Evolutionary conservation across 192 early-diverging fungal species (phyloP).

Genomic region (Phlyctochytrium arcticum): DNA sequence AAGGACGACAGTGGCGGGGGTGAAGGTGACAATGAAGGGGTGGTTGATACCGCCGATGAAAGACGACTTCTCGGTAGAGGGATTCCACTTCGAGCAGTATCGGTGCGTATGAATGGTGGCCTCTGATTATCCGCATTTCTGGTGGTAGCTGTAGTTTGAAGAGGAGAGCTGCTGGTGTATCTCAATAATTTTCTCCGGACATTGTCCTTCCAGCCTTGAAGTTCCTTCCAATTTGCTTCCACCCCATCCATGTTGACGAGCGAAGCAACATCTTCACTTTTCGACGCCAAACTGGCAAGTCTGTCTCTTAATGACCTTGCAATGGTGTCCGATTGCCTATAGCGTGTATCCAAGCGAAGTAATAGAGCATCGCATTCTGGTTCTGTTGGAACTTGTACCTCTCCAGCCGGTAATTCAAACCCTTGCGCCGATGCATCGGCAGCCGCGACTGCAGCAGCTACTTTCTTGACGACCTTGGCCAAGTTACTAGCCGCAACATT

Average conservation of each 20-base stretch:
- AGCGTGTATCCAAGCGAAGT: neutral
- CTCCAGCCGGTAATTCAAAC: constrained; percentile 8
- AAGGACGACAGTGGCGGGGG: neutral
- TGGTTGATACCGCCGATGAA: neutral
- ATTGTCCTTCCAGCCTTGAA: neutral
- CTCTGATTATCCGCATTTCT: too few species aligned
- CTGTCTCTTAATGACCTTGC: neutral
- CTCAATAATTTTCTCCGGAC: neutral
- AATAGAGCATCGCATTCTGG: neutral
- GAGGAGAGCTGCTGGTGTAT: too few species aligned
- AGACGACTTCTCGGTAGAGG: neutral
- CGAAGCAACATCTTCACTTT: neutral
- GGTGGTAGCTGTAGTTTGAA: too few species aligned
- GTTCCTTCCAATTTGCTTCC: constrained; percentile 4
- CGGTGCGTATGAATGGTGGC: neutral
- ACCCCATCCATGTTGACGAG: neutral
- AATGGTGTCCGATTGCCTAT: neutral
- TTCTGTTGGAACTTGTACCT: neutral
- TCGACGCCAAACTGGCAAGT: too few species aligned
- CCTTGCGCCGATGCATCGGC: constrained; percentile 14
- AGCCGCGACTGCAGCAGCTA: constrained; percentile 10
- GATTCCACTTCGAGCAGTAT: neutral
- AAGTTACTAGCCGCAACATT: constrained; percentile 1
- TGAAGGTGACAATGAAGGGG: neutral
- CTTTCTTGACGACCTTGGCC: constrained; percentile 1